phyloP scores from a whole-genome alignment of 1,139 yeast genomes.

The Yamadazyma triangularis region DNA sequence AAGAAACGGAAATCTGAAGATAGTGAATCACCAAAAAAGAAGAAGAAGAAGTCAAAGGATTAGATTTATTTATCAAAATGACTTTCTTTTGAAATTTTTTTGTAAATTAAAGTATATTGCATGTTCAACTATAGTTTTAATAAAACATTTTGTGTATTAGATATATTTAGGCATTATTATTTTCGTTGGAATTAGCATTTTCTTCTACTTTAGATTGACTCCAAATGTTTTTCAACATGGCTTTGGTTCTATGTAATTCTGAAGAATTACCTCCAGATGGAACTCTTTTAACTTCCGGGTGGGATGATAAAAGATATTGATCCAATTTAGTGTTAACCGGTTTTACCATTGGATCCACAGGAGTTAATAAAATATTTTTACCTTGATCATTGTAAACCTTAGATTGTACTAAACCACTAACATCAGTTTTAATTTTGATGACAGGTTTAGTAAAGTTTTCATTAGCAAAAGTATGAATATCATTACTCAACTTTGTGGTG shows the following conservation, averaged over 20 bases:
- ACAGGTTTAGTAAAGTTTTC: constrained; percentile 32
- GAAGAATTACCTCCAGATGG: constrained; percentile 42
- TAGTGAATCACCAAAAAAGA: constrained; percentile 40
- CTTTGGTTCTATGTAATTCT: constrained; percentile 45
- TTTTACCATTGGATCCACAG: constrained; percentile 57
- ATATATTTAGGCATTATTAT: too few species aligned
- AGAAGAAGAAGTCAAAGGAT: constrained; percentile 49
- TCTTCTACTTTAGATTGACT: too few species aligned
- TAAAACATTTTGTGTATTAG: too few species aligned
- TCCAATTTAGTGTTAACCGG: constrained; percentile 58
- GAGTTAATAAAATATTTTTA: constrained; percentile 55
- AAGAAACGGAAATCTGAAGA: constrained; percentile 52
- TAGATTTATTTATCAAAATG: too few species aligned
- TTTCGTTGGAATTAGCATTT: too few species aligned
- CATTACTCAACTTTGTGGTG: constrained; percentile 9
- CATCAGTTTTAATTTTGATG: constrained; percentile 29
- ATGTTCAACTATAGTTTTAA: constrained; percentile 6
- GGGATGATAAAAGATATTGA: constrained; percentile 25
- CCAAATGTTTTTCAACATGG: neutral
- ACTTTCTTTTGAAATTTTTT: too few species aligned
- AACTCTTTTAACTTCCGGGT: constrained; percentile 44
- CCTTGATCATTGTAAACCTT: constrained; percentile 52
- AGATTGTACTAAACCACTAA: constrained; percentile 34
- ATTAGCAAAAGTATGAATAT: constrained; percentile 18
- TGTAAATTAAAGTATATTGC: constrained; percentile 9